Conservation (phyloP, 1,284 basidiomycete genomes). For the Microbotryomycetes sp. region DNA sequence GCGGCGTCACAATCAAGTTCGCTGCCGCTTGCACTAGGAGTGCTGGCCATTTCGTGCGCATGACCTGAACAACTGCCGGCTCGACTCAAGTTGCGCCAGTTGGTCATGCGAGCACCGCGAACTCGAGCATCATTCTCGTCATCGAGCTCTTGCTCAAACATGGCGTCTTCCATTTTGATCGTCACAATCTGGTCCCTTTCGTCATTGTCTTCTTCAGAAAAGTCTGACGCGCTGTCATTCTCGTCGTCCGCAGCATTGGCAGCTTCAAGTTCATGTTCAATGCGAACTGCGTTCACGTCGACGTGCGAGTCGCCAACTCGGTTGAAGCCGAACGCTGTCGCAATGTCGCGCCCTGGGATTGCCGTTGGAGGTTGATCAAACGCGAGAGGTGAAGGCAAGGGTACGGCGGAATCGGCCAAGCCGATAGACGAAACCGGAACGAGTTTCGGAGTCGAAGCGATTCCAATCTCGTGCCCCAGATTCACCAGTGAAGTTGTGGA, state of each 20-base stretch:
- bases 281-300: conserved; percentile 1
- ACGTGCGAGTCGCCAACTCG: conserved; percentile 25
- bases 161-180: conserved; percentile 22
- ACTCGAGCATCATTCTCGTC: background rate
- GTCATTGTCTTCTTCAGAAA: conserved; percentile 15
- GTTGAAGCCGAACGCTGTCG: conserved; percentile 15
- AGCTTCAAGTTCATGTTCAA: background rate
- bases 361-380: conserved; percentile 22
- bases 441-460: background rate
- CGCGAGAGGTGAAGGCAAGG: conserved; percentile 26
- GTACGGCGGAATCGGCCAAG: conserved; percentile 1
- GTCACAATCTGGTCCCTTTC: conserved; percentile 22
- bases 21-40: background rate
- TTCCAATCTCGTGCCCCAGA: no score
- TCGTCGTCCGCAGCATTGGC: conserved; percentile 23
- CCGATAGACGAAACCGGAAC: background rate
- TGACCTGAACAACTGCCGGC: background rate
- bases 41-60: no score
- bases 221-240: background rate
- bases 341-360: conserved; percentile 9
- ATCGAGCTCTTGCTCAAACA: background rate
- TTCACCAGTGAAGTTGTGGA: no score
- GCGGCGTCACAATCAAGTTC: background rate
- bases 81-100: background rate
- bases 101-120: background rate